These are phyloP conservation scores for Trametes gibbosa DNA, from an alignment of 768 basidiomycete genomes.

Conservation along the genomic window DNA sequence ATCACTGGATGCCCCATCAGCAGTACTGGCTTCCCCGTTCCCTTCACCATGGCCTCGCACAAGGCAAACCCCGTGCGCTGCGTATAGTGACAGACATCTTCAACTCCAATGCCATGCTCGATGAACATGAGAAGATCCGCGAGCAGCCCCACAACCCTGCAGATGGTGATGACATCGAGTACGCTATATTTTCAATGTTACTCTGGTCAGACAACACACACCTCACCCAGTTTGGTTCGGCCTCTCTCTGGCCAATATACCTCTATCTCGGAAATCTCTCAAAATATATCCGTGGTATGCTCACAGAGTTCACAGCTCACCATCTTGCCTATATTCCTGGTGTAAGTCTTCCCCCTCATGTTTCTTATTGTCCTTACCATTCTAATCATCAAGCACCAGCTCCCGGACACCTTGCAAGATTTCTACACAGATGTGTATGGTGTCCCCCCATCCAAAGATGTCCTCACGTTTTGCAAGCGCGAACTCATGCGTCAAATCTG, in stretches of 20 bases:
- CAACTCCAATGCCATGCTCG: slow-evolving; percentile 13
- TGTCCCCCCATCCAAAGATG: slow-evolving; percentile 4
- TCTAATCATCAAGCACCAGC: slow-evolving; percentile 17
- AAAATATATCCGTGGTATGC: slow-evolving; percentile 36
- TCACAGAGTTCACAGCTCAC: slow-evolving; percentile 32
- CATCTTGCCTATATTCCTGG: no score
- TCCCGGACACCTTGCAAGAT: slow-evolving; percentile 36
- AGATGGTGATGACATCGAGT: background rate
- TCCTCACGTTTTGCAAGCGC: slow-evolving; percentile 31
- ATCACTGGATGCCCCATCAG: background rate
- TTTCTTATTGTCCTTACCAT: background rate
- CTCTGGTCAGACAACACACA: slow-evolving; percentile 19
- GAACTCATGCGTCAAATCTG: slow-evolving; percentile 33
- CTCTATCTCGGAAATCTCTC: slow-evolving; percentile 37
- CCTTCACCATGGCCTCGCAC: background rate
- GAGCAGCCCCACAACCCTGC: background rate
- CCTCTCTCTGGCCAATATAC: slow-evolving; percentile 32
- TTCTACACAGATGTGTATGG: slow-evolving; percentile 20
- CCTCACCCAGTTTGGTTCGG: background rate
- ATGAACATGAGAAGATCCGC: slow-evolving; percentile 10
- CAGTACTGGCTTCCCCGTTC: background rate
- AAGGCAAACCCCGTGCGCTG: background rate
- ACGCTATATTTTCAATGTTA: slow-evolving; percentile 15
- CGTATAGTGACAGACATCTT: slow-evolving; percentile 19
- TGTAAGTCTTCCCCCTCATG: background rate